phyloP scores from a whole-genome alignment of 2,329 filamentous ascomycete genomes.

The Penicillium hordei region DNA sequence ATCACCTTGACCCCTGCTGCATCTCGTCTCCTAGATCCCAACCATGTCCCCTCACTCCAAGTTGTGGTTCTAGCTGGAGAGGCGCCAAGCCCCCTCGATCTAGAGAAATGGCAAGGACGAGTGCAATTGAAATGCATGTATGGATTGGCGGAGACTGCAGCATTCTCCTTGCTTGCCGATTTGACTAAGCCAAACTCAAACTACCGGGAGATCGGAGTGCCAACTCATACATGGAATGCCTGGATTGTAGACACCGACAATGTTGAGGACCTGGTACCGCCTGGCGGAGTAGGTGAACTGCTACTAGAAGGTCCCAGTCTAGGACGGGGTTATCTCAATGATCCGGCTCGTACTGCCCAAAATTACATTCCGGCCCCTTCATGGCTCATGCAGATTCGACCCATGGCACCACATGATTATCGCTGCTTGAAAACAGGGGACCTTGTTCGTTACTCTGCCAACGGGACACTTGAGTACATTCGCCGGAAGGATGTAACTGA shows the following conservation, averaged over 20 bases:
- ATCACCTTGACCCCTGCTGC: background rate
- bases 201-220: background rate
- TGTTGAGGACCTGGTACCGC: background rate
- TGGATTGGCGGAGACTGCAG: background rate
- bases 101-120: background rate
- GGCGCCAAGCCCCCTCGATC: background rate
- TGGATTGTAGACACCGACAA: background rate
- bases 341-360: background rate
- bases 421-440: background rate
- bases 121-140: background rate
- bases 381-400: background rate
- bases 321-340: background rate
- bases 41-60: background rate
- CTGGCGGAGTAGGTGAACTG: background rate
- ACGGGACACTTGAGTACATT: constrained; percentile 31
- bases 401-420: background rate
- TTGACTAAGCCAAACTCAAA: background rate
- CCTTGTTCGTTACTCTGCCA: constrained; percentile 19
- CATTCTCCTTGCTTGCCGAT: background rate
- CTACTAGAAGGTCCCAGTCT: background rate
- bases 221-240: background rate
- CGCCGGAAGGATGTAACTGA: constrained; percentile 35
- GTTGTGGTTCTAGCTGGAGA: background rate
- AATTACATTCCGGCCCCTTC: background rate
- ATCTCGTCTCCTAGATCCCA: background rate